Base-by-base conservation (phyloP, 148 eudicot species). In the Amaranthus cruentus region DNA sequence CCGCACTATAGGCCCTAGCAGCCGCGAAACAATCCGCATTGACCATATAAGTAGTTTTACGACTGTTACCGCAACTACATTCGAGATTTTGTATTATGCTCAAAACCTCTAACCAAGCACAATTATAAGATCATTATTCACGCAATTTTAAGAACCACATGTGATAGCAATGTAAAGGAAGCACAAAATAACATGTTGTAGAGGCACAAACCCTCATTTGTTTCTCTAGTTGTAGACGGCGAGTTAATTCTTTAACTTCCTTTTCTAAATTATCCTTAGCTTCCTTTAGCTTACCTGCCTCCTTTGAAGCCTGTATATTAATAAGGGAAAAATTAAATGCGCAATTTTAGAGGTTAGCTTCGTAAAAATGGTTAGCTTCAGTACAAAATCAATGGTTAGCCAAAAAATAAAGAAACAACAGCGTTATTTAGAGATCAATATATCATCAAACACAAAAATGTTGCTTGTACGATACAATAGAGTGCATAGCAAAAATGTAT, bases 201-300 rank as follows among this genome's bases (percentile, higher is more conserved):
- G 2, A 28, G 38, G 38, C 38, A 28, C 38, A 28, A 28, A 94
- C 98, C 86, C 91, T 84, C 81, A 73, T 78, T 76, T 88, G 87
- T 80, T 91, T 87, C 90, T 94, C 98, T 58, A 79, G 80, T 81
- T 88, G 83, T 73, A 91, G 79, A 69, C 79, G 84, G 83, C 76
- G 76, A 50, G 85, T 86, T 65, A 91, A 70, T 69, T 94, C 93
- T 78, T 91, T 86, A 77, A 90, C 96, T 87, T 91, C 73, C 79
- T 91, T 91, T 83, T 91, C 97, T 80, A 89, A 80, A 76, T 79
- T 85, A 72, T 46, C 79, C 80, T 94, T 94, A 65, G 97, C 98
- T 75, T 80, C 97, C 82, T 88, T 93, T 70, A 94, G 89, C 59
- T 88, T 88, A 47, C 89, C 90, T 53, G 92, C 81, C 80, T 93